Percentiles rank a stretch among this genome's conserved stretches.
Evolutionary conservation across 176 grass and related monocot genomes (phyloP).

Genomic region (Aechmea fasciata): DNA sequence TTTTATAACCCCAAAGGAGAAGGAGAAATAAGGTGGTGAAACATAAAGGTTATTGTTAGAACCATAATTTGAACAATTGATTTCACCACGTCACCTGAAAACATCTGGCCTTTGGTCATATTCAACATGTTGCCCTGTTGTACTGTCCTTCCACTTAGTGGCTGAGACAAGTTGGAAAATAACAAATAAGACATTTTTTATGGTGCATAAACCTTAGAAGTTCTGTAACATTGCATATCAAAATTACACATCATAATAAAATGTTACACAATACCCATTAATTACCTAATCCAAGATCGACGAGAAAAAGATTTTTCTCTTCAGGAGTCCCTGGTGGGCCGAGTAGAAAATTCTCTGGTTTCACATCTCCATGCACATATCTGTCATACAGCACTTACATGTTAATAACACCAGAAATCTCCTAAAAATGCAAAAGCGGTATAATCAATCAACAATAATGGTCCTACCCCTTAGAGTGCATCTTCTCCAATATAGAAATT

Average conservation of each 20-base stretch:
- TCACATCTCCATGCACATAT: conserved; percentile 92
- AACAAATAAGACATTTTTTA: conserved; percentile 6
- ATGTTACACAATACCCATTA: conserved; percentile 9
- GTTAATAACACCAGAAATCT: background rate
- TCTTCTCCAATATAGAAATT: conserved; percentile 90
- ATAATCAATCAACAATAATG: background rate
- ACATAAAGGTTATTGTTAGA: background rate
- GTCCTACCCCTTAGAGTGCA: conserved; percentile 81
- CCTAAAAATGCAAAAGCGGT: background rate
- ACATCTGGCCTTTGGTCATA: conserved; percentile 72
- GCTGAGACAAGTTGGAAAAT: conserved; percentile 29
- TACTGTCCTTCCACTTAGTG: conserved; percentile 67
- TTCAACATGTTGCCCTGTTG: conserved; percentile 59
- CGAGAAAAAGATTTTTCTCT: conserved; percentile 94
- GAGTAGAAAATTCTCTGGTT: conserved; percentile 95
- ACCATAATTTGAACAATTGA: conserved; percentile 3
- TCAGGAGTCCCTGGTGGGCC: conserved; percentile 61
- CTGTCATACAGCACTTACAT: conserved; percentile 30
- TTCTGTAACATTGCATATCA: background rate
- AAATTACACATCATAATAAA: conserved; percentile 5
- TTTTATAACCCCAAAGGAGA: background rate
- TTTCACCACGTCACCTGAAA: conserved; percentile 51
- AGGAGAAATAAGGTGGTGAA: background rate
- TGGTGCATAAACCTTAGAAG: background rate
- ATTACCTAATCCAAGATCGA: conserved; percentile 97